phyloP scores from a whole-genome alignment of 2,329 filamentous ascomycete genomes.

The Fusarium hainanense region DNA sequence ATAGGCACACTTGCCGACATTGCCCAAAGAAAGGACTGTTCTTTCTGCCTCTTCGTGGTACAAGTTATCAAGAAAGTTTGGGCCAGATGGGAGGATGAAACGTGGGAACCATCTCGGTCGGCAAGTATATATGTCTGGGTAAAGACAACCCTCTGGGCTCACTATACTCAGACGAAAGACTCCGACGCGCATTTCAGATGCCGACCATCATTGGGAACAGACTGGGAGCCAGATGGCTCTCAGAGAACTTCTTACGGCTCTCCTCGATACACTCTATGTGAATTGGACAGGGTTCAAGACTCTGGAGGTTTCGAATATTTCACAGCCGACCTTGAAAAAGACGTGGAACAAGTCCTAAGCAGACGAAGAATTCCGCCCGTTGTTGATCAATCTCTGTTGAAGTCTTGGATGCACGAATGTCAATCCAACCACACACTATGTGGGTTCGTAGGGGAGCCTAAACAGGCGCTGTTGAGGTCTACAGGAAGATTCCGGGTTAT shows the following conservation, averaged over 20 bases:
- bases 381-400: not conserved
- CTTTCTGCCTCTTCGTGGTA: not conserved
- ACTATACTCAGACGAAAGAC: not conserved
- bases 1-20: not conserved
- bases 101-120: not conserved
- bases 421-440: not conserved
- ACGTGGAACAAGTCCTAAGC: not conserved
- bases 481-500: not conserved
- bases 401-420: not conserved
- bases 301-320: not conserved
- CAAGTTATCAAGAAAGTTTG: not conserved
- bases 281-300: not conserved
- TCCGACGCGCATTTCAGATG: not conserved
- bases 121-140: not conserved
- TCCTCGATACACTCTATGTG: not conserved
- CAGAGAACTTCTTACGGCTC: not conserved
- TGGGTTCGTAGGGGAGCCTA: not conserved
- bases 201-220: not conserved
- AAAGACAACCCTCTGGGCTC: not conserved
- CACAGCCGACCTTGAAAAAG: not conserved
- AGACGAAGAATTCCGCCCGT: fast-evolving
- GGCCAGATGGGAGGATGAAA: fast-evolving
- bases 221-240: not conserved
- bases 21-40: not conserved
- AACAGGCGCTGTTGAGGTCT: not conserved